Base-by-base conservation (phyloP, 345 rosid species). In the Xanthoceras sorbifolium region DNA sequence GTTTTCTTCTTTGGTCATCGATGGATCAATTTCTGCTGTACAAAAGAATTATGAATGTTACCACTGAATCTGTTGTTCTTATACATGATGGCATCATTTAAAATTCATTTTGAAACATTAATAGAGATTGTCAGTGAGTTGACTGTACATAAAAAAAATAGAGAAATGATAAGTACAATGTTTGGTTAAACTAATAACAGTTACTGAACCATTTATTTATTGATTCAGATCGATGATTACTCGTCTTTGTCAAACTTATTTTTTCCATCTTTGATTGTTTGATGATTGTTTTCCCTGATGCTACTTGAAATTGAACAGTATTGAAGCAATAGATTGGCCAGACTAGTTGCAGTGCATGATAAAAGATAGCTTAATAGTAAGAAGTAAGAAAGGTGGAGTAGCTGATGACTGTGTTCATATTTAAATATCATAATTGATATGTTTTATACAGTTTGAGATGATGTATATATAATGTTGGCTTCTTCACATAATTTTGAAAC, bases 1-100 rank as follows among this genome's bases (percentile, higher is more conserved):
- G 54, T 60, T 65, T 9, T 67, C 55, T 52, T 65, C 60, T 29
- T 32, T 67, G 61, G 61, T 17, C 36, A 32, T 70, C 34, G 44
- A 31, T 44, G 17, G 3, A 15, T 31, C 15, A 7, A 69, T 18
- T 50, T 29, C 60, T 52, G 12, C 44, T 11, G 22, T 70, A 32
- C 25, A 18, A 60, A 64, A 17, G 68, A 9, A n/a, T n/a, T 36
- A 22, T 7, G 18, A 36, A 44, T 0, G 15, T 40, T 34, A 1
- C 70, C 10, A 14, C 2, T 40, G 44, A 34, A 38, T 20, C 14
- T 28, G 12, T 46, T 68, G 59, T 32, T 67, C 23, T 4, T 67
- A 67, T 22, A 14, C n/a, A 23, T 23, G 55, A 67, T 7, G 31
- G 32, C 11, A 5, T 42, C 54, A 31, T 34, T 23, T 25, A 40